Base-by-base conservation (phyloP, 2,329 filamentous ascomycete species). In the Ustulina deusta region DNA sequence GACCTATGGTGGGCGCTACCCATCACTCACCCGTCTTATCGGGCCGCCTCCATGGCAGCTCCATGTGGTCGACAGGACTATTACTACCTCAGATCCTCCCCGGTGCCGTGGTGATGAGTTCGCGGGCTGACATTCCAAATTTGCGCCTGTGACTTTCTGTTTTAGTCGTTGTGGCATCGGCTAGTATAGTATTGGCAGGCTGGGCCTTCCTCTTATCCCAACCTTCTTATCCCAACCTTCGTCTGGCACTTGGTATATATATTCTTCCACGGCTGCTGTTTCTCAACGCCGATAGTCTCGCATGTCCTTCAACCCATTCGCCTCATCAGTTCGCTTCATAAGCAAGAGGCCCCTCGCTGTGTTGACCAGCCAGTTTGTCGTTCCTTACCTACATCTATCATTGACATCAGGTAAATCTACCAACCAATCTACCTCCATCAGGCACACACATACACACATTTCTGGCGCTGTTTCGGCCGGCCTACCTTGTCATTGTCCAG, bases 341-440 rank as follows among this genome's bases (percentile, higher is more conserved):
- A 58, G 44, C 25, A 54, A 54, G 49, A 62, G 38, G 32, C 54
- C 44, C 38, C 46, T 59, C 52, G 44, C 54, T 46, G 36, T 51
- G 20, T 52, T 38, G 34, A 52, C 29, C 42, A 52, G 6, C 61
- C 54, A 17, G 17, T 44, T 25, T 54, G 75, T 79, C 78, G 63
- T 71, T 80, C 78, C 70, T 79, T 79, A 75, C 48, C 38, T 44
- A 58, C 6, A 6, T 27, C 51, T 42, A 44, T 40, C 34, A 42
- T 54, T 52, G 49, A 52, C 27, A 46, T n/a, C 52, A 48, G 51
- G 51, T 32, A 20, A 27, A 52, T 32, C 49, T 52, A 5, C 40
- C 38, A 25, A 36, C 34, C 17, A 46, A 48, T 20, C 40, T 20
- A 15, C 49, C 7, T 48, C 32, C 29, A 56, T 32, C 48, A 55